phyloP scores from a whole-genome alignment of 2,329 filamentous ascomycete species.

The Metarhizium anisopliae region DNA sequence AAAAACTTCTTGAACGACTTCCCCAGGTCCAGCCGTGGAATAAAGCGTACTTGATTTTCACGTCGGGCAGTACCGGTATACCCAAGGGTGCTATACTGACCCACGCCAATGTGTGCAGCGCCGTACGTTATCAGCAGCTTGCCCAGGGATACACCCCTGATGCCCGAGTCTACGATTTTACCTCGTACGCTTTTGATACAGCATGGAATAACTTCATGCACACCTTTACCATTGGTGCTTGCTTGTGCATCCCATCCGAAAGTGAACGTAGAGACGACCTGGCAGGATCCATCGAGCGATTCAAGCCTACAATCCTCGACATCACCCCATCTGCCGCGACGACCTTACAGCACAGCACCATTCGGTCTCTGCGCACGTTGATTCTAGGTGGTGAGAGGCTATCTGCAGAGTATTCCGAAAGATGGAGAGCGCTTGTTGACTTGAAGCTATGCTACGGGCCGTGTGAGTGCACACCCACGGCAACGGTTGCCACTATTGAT shows the following conservation, averaged over 20 bases:
- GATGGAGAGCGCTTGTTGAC: neutral
- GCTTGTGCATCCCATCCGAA: constrained; percentile 11
- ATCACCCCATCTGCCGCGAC: constrained; percentile 3
- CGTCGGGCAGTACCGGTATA: constrained; percentile 13
- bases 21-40: neutral
- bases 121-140: constrained; percentile 11
- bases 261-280: constrained; percentile 7
- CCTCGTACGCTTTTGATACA: constrained; percentile 7
- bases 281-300: constrained; percentile 2
- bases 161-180: constrained; percentile 11
- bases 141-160: constrained; percentile 9
- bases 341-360: neutral
- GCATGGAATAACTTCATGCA: constrained; percentile 4
- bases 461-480: constrained; percentile 10
- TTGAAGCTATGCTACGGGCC: constrained; percentile 12
- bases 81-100: constrained; percentile 17
- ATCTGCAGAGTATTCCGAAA: neutral
- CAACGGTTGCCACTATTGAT: neutral
- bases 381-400: constrained; percentile 3
- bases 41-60: constrained; percentile 12
- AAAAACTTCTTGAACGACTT: neutral
- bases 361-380: constrained; percentile 2
- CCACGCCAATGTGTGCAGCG: constrained; percentile 13
- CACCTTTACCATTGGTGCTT: constrained; percentile 6
- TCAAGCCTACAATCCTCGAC: constrained; percentile 3